Base-by-base conservation (phyloP, 192 early-diverging fungal species). In the Paraglomus occultum region DNA sequence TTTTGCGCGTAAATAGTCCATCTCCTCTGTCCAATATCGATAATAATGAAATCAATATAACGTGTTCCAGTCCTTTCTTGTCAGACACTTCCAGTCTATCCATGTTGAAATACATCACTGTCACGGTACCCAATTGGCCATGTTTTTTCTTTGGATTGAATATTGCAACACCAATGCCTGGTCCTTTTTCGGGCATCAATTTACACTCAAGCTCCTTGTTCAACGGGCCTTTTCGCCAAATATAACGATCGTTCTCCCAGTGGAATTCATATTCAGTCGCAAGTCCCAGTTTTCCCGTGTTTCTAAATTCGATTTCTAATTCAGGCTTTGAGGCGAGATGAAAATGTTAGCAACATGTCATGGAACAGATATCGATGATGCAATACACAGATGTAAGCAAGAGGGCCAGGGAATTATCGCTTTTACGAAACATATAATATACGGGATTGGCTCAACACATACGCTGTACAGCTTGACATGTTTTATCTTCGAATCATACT, bases 141-240 rank as follows among this genome's bases (percentile, higher is more conserved):
- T n/a, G 20, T 64, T 64, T 64, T n/a, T 10, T 61, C 44, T 31
- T 43, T 46, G 31, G 67, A 38, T 57, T 14, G 46, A 31, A 69
- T 14, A 69, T 14, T 44, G 52, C 31, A 12, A 69, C 39, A 6
- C 52, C 20, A 12, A 69, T 69, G 15, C 52, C 42, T 12, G 67
- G 67, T 15, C 57, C 67, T 15, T 31, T 11, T 6, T 49, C 67
- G 6, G 53, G 67, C 7, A 69, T 23, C 52, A 69, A 46, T 69
- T 69, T 69, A 69, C 67, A 69, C 45, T 69, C 67, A 8, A 69
- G 38, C n/a, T 69, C 67, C 17, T 53, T 69, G 8, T 14, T 8
- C 10, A 20, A 31, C 40, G 20, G 20, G 18, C 53, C 9, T 47
- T 47, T 69, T 45, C 39, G 42, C 67, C 67, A 69, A 5, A 55